Evolutionary conservation across 2,329 filamentous ascomycete genomes (phyloP), one percentile per base, ranked within the genome.

Genomic region (Trichophyton benhamiae): DNA sequence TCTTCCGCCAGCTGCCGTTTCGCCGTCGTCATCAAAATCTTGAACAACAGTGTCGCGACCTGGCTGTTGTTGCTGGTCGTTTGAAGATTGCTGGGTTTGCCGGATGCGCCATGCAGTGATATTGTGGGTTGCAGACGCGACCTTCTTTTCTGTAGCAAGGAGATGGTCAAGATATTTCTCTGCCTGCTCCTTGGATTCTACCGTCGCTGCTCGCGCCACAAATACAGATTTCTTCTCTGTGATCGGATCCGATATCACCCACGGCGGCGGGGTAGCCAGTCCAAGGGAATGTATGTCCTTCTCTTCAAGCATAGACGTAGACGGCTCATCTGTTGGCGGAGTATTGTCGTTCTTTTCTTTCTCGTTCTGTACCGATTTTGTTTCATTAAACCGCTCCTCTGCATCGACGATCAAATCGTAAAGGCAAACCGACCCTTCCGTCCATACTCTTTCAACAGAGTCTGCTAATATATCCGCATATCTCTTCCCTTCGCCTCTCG

Each of bases 11-110:
- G 94, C 94, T 4, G 94, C 94, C 27, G 88, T 88, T 79, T 99
- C 94, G 1, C 94, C 94, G 72, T 99, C 94, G 69, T 99, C 94
- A 68, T 99, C 89, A 70, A 87, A 96, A 74, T 99, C 94, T 73
- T 97, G 91, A 67, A 86, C 90, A 30, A 77, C 77, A 58, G 80
- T 81, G 30, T 60, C 58, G 3, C 44, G 57, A 3, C 59, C 61
- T 36, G 58, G 33, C 11, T 11, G 33, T 41, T 30, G 58, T 36
- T 36, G 27, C 15, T 33, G 46, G 20, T 9, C 52, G n/a, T 20
- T 15, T 20, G 27, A n/a, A 36, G 52, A 8, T 60, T 63, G 69
- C 25, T 64, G 61, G 61, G 64, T 68, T 64, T 75, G 69, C 17
- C 82, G 83, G 60, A 97, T 91, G 9, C 94, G 83, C 89, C 91